These are phyloP conservation scores for Blepharisma japonicum DNA, from an alignment of 73 alveolate genomes.

Conservation along the genomic window DNA sequence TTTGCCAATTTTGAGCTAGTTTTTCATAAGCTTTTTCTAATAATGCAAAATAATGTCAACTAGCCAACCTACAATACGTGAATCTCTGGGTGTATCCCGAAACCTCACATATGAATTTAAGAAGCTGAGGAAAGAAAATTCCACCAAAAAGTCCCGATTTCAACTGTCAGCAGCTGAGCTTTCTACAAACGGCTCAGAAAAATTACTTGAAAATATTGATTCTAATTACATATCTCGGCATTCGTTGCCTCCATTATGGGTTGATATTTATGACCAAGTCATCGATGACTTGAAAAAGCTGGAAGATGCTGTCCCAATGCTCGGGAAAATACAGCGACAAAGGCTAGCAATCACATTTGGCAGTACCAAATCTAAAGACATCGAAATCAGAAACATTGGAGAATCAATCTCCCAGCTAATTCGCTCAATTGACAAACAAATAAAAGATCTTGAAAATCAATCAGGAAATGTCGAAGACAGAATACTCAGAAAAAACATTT, in stretches of 20 bases:
- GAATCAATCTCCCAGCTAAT: neutral
- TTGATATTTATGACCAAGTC: constrained; percentile 21
- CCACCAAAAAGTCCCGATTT: too few species aligned
- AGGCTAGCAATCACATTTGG: constrained; percentile 14
- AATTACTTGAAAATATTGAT: too few species aligned
- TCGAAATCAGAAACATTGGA: neutral
- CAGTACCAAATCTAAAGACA: neutral
- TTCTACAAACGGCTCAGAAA: too few species aligned
- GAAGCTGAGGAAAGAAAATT: too few species aligned
- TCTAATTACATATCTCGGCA: too few species aligned
- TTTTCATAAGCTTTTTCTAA: too few species aligned
- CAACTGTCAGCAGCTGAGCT: too few species aligned
- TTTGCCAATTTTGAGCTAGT: too few species aligned
- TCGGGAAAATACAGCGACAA: constrained; percentile 13
- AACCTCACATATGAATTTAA: too few species aligned
- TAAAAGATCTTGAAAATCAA: neutral
- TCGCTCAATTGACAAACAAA: neutral
- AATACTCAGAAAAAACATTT: constrained; percentile 8
- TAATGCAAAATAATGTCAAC: too few species aligned
- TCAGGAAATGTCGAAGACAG: constrained; percentile 21
- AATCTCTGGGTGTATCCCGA: too few species aligned
- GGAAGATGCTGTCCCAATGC: constrained; percentile 8
- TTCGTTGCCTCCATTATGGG: constrained; percentile 31
- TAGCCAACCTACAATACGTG: too few species aligned
- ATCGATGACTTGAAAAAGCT: constrained; percentile 18